A percentile compares a stretch with the other conserved stretches of the same genome.
Conservation (phyloP, 306 rosid species). For the Parietaria judaica region DNA sequence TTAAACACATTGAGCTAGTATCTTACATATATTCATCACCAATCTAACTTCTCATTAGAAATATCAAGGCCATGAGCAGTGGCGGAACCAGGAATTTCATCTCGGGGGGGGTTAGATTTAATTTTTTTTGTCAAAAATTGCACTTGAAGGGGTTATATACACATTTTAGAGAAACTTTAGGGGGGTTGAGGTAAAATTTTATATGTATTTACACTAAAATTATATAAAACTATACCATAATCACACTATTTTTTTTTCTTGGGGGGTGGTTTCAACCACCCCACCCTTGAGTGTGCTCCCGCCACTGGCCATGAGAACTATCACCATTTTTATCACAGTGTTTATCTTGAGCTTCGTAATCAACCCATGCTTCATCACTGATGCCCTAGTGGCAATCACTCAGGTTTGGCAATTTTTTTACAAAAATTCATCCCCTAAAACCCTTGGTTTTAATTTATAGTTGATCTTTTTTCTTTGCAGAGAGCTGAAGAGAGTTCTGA, state of each 20-base stretch:
- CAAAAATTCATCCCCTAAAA: background rate
- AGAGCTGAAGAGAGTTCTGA: conserved; percentile 17
- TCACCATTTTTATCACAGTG: background rate
- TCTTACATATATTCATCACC: background rate
- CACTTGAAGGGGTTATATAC: no score
- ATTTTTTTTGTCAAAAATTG: no score
- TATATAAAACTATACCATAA: no score
- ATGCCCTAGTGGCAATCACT: background rate
- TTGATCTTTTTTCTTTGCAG: background rate
- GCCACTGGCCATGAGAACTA: background rate
- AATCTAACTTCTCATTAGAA: no score
- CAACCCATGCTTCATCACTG: background rate
- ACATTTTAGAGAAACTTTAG: no score
- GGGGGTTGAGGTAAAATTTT: no score
- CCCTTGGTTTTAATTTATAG: background rate
- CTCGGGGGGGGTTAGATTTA: no score
- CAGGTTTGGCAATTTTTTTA: background rate
- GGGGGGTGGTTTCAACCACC: no score
- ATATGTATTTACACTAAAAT: no score
- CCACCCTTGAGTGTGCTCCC: no score
- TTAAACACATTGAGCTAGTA: background rate
- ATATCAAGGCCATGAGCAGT: no score
- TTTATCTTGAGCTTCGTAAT: background rate
- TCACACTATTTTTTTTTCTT: background rate
- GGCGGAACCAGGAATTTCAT: no score